Conservation (phyloP, 495 filamentous ascomycete species). For the Cercophora sp. region DNA sequence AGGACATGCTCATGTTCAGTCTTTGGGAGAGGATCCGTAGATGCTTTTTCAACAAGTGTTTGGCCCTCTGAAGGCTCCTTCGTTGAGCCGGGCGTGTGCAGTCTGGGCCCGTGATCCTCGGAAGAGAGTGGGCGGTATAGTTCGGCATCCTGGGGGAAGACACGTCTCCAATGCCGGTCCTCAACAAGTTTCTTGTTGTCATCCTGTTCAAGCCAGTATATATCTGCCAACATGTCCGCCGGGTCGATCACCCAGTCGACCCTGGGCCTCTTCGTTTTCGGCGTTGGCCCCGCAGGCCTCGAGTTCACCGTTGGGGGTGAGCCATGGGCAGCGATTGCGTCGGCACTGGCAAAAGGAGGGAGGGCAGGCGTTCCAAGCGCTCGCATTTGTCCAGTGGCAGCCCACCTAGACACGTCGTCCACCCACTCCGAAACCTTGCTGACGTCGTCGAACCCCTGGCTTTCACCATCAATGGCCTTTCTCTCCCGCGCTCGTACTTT, state of each 20-base stretch:
- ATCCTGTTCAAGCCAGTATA: constrained; percentile 77
- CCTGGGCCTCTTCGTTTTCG: constrained; percentile 58
- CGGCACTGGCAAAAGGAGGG: constrained; percentile 50
- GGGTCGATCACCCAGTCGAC: constrained; percentile 79
- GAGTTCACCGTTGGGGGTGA: constrained; percentile 30
- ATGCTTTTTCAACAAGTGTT: constrained; percentile 11
- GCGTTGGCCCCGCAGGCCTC: constrained; percentile 21
- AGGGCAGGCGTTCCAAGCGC: constrained; percentile 50
- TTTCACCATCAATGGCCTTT: constrained; percentile 62
- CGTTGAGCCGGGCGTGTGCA: constrained; percentile 19
- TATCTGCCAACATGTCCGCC: constrained; percentile 77
- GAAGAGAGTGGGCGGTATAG: constrained; percentile 18
- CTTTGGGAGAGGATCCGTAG: constrained; percentile 16
- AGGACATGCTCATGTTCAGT: constrained; percentile 30
- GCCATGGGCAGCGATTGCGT: constrained; percentile 28
- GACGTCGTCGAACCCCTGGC: constrained; percentile 73
- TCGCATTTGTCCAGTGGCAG: constrained; percentile 29
- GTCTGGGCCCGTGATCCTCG: constrained; percentile 15
- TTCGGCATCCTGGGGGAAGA: constrained; percentile 52
- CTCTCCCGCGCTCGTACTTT: constrained; percentile 72
- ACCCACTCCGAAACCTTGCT: constrained; percentile 70
- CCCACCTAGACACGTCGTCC: constrained; percentile 56
- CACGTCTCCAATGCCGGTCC: constrained; percentile 63
- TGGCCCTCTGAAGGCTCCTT: constrained; percentile 19
- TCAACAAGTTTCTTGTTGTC: constrained; percentile 72